A percentile compares a stretch with the other conserved stretches of the same genome.
These are phyloP conservation scores for Paecilomyces sp. DNA, from an alignment of 2,329 filamentous ascomycete species.

Conservation along the genomic window DNA sequence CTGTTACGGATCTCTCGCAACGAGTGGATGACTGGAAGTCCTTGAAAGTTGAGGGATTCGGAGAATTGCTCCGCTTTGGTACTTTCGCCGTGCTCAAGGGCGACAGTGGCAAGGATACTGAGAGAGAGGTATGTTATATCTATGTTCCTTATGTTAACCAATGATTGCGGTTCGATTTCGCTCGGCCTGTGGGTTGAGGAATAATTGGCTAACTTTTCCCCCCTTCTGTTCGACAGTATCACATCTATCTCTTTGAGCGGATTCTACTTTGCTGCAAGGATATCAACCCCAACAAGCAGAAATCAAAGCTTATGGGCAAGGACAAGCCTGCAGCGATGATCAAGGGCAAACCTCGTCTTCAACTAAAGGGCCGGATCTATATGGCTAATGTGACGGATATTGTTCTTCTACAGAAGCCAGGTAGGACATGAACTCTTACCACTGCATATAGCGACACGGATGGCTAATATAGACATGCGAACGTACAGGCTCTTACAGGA, in stretches of 20 bases:
- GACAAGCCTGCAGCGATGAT: constrained; percentile 64
- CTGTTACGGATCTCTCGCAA: constrained; percentile 69
- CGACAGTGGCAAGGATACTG: constrained; percentile 69
- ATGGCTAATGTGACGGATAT: constrained; percentile 98
- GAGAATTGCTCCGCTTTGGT: constrained; percentile 78
- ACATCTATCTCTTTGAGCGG: constrained; percentile 93
- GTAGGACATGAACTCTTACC: constrained; percentile 44
- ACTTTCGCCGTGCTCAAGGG: constrained; percentile 85
- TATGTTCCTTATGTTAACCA: constrained; percentile 2
- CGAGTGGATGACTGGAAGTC: constrained; percentile 97
- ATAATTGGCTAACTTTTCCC: constrained; percentile 6
- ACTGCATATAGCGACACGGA: constrained; percentile 1
- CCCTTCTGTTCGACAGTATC: constrained; percentile 56
- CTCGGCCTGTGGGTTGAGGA: background rate
- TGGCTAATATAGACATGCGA: constrained; percentile 1
- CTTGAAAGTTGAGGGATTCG: constrained; percentile 84
- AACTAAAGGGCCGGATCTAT: constrained; percentile 94
- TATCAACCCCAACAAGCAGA: constrained; percentile 73
- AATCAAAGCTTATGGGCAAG: constrained; percentile 55
- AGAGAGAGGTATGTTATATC: constrained; percentile 66
- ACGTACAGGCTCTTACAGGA: constrained; percentile 71
- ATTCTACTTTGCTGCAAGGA: constrained; percentile 98
- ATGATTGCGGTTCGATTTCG: background rate
- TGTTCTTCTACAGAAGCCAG: constrained; percentile 78
- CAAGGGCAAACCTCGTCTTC: constrained; percentile 68